Conservation (phyloP, 306 rosid genomes). For the Vigna angularis region DNA sequence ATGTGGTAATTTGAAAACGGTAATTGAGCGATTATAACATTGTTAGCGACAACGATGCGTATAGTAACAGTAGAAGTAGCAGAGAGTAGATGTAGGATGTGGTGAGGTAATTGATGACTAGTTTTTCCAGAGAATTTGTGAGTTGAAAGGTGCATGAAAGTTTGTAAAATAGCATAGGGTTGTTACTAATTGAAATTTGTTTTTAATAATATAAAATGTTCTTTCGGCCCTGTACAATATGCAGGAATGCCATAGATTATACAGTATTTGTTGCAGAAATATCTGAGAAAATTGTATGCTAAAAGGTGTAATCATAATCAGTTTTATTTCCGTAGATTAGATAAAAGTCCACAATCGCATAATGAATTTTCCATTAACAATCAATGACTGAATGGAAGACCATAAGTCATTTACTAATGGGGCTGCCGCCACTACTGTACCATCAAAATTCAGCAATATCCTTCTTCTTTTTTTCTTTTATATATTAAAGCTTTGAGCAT, state of each 20-base stretch:
- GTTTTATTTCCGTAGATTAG: slow-evolving; percentile 20
- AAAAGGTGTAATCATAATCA: not conserved
- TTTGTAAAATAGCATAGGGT: not conserved
- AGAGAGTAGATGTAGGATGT: not conserved
- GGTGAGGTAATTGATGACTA: not conserved
- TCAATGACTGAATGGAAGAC: slow-evolving; percentile 41
- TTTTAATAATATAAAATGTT: not conserved
- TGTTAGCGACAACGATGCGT: not conserved
- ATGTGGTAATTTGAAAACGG: too few relatives aligned
- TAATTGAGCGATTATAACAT: too few relatives aligned
- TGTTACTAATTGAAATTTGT: not conserved
- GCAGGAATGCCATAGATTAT: not conserved
- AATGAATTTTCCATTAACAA: slow-evolving; percentile 29
- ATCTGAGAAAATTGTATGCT: not conserved
- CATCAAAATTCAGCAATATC: slow-evolving; percentile 20
- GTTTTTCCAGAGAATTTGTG: not conserved
- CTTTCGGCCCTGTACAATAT: not conserved
- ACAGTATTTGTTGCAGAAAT: not conserved
- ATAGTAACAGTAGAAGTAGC: not conserved
- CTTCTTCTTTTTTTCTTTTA: not conserved
- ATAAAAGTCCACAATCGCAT: slow-evolving; percentile 1
- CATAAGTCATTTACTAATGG: slow-evolving; percentile 26
- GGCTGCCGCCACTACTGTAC: slow-evolving; percentile 31
- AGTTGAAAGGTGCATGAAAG: not conserved
- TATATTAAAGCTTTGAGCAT: not conserved